phyloP scores from a whole-genome alignment of 2,329 filamentous ascomycete genomes.

The Aspergillus viridinutans region DNA sequence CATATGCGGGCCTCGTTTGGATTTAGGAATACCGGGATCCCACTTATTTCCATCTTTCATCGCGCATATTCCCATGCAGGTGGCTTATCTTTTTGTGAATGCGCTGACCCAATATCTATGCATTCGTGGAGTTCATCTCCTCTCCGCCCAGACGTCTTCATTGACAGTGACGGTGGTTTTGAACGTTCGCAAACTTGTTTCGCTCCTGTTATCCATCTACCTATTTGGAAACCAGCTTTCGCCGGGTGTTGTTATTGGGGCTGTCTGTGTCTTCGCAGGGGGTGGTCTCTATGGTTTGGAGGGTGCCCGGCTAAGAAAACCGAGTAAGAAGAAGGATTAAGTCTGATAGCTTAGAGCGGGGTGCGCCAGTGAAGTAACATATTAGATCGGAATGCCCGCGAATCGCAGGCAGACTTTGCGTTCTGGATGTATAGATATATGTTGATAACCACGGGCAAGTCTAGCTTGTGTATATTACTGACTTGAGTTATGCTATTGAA shows the following conservation, averaged over 20 bases:
- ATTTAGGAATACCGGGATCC: not conserved
- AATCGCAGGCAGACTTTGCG: too few species aligned
- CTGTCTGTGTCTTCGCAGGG: slow-evolving; percentile 79
- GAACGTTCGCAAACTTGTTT: slow-evolving; percentile 91
- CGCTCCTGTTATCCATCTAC: slow-evolving; percentile 85
- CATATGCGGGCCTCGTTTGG: slow-evolving; percentile 42
- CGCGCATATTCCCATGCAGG: slow-evolving; percentile 29
- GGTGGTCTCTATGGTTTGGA: slow-evolving; percentile 90
- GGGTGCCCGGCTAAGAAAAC: slow-evolving; percentile 32
- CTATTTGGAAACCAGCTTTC: slow-evolving; percentile 84
- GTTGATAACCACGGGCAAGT: not conserved
- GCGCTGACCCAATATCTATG: slow-evolving; percentile 90
- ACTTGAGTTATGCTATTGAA: not conserved
- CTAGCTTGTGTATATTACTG: not conserved
- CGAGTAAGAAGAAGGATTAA: slow-evolving; percentile 18
- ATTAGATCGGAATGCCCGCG: not conserved
- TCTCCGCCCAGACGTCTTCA: slow-evolving; percentile 82
- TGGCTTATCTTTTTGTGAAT: slow-evolving; percentile 41
- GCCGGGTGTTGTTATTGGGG: slow-evolving; percentile 72
- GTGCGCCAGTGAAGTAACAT: not conserved
- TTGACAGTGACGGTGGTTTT: slow-evolving; percentile 94
- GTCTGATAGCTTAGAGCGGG: not conserved
- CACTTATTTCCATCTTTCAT: slow-evolving; percentile 18
- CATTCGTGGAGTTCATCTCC: slow-evolving; percentile 91
- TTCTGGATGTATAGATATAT: not conserved